These are phyloP conservation scores for Diaporthe australafricana DNA, from an alignment of 2,329 filamentous ascomycete genomes.

Conservation along the genomic window DNA sequence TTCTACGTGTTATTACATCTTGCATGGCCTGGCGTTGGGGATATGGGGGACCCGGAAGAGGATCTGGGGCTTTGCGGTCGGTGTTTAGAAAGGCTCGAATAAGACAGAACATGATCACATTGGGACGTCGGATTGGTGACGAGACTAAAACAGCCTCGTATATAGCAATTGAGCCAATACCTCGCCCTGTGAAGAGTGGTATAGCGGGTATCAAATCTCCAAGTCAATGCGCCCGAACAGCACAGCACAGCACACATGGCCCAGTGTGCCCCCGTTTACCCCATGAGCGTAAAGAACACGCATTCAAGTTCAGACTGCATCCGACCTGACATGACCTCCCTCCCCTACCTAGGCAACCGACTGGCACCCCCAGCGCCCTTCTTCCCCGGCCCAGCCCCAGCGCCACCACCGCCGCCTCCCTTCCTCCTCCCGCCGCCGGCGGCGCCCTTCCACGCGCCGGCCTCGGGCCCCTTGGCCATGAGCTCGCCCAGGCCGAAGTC, in stretches of 20 bases:
- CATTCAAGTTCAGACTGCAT: neutral
- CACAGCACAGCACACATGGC: neutral
- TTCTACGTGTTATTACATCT: conserved; percentile 19
- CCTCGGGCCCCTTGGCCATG: conserved; percentile 70
- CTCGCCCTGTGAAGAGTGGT: neutral
- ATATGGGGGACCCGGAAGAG: conserved; percentile 2
- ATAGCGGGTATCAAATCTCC: conserved; percentile 15
- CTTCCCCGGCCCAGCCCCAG: conserved; percentile 21
- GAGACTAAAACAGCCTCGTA: conserved; percentile 29
- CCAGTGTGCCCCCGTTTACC: no score
- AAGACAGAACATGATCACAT: neutral
- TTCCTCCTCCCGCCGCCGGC: conserved; percentile 33
- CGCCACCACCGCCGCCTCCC: conserved; percentile 22
- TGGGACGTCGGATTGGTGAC: conserved; percentile 33
- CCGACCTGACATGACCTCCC: neutral
- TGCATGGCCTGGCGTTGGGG: conserved; percentile 35
- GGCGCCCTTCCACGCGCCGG: conserved; percentile 38
- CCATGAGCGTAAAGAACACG: neutral
- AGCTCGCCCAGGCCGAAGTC: conserved; percentile 80
- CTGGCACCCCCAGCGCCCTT: neutral
- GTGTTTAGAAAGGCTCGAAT: conserved; percentile 19
- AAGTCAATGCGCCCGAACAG: neutral
- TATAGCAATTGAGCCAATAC: neutral
- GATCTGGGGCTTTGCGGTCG: conserved; percentile 9
- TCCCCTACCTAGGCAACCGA: conserved; percentile 6